These are phyloP conservation scores for Astrothelium macrocarpum DNA, from an alignment of 495 filamentous ascomycete genomes.

Conservation along the genomic window DNA sequence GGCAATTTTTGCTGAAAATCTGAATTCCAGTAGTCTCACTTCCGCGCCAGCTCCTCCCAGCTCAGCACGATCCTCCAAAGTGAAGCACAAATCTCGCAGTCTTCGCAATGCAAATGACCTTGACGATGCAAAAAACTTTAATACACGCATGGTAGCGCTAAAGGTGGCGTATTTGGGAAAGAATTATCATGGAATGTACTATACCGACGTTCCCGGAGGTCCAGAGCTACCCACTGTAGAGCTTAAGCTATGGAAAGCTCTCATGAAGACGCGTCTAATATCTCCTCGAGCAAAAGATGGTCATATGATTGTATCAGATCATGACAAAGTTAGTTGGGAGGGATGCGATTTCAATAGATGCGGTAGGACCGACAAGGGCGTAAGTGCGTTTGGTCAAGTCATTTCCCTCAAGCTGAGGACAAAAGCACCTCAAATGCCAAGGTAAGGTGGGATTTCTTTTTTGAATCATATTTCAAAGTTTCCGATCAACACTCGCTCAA, in stretches of 20 bases:
- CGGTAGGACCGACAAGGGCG: constrained; percentile 82
- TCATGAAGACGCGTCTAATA: constrained; percentile 71
- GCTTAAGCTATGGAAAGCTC: constrained; percentile 81
- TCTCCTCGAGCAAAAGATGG: constrained; percentile 44
- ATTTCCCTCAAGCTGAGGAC: constrained; percentile 74
- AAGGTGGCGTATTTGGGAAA: constrained; percentile 92
- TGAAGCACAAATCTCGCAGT: too few species aligned
- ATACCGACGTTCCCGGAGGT: constrained; percentile 54
- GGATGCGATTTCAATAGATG: constrained; percentile 87
- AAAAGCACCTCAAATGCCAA: constrained; percentile 46
- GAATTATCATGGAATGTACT: constrained; percentile 84
- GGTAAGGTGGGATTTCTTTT: not conserved
- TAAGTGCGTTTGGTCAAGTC: constrained; percentile 96
- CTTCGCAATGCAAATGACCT: too few species aligned
- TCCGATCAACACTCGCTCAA: too few species aligned
- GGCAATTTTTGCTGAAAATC: not conserved
- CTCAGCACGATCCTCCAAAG: too few species aligned
- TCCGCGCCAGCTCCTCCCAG: too few species aligned
- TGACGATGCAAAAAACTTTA: constrained; percentile 75
- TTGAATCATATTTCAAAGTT: not conserved
- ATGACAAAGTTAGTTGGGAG: constrained; percentile 54
- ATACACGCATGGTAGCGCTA: constrained; percentile 74
- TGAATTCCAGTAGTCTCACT: too few species aligned
- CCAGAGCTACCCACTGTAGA: constrained; percentile 80
- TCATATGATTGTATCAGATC: constrained; percentile 6